Conservation (phyloP, 1,139 yeast genomes). For the Pichia sp. region DNA sequence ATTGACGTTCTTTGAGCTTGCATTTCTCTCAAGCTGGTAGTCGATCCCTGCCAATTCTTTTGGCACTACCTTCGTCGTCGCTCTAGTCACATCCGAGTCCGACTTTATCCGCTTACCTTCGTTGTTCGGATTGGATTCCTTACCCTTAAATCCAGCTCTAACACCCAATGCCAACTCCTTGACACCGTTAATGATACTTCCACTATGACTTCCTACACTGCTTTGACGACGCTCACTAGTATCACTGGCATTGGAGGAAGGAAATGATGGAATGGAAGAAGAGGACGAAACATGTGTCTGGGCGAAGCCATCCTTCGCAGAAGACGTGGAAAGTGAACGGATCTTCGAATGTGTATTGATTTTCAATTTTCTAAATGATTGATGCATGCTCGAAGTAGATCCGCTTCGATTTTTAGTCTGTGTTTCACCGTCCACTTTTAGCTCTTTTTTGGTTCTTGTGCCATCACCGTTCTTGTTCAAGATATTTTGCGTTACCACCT, state of each 20-base stretch:
- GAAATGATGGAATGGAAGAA: slow-evolving; percentile 2
- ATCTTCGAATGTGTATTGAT: slow-evolving; percentile 11
- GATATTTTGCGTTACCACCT: slow-evolving; percentile 4
- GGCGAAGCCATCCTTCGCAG: neutral
- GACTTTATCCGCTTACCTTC: slow-evolving; percentile 3
- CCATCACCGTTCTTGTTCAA: neutral
- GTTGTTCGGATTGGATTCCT: neutral
- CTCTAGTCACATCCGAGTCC: neutral
- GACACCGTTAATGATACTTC: slow-evolving; percentile 9
- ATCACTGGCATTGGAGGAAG: neutral
- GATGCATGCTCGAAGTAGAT: slow-evolving; percentile 8
- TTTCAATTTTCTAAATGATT: slow-evolving; percentile 12
- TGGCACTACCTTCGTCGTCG: neutral
- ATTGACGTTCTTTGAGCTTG: neutral
- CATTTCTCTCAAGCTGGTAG: neutral
- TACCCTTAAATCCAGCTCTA: slow-evolving; percentile 5
- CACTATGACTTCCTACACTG: slow-evolving; percentile 5
- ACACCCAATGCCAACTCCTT: slow-evolving; percentile 9
- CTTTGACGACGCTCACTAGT: slow-evolving; percentile 1
- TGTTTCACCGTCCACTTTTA: neutral
- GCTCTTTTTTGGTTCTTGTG: neutral
- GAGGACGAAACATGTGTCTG: neutral
- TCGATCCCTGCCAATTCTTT: neutral
- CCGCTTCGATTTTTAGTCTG: neutral
- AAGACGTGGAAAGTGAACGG: slow-evolving; percentile 9